These are phyloP conservation scores for Sclerotinia trifoliorum DNA, from an alignment of 2,329 filamentous ascomycete species.

Conservation along the genomic window DNA sequence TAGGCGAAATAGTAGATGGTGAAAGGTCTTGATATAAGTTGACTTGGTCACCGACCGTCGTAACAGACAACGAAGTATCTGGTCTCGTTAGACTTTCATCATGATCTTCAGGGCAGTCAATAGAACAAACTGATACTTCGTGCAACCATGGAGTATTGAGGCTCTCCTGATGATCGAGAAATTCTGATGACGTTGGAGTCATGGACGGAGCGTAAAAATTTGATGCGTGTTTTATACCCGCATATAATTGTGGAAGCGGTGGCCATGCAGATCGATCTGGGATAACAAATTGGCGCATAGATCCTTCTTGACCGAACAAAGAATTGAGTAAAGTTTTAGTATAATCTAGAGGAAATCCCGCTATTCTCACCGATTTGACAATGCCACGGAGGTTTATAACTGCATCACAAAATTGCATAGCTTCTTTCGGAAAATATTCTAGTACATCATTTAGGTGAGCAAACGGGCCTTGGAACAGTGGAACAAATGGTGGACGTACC, in stretches of 20 bases:
- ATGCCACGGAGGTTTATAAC: constrained; percentile 26
- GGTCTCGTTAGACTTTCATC: not conserved
- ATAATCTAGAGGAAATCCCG: constrained; percentile 29
- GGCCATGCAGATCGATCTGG: constrained; percentile 26
- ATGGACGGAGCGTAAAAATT: not conserved
- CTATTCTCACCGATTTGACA: constrained; percentile 26
- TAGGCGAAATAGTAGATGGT: not conserved
- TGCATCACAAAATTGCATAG: constrained; percentile 25
- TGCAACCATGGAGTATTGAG: not conserved
- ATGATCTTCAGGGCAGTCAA: not conserved
- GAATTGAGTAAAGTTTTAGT: constrained; percentile 24
- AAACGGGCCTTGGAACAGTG: constrained; percentile 10
- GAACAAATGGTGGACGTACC: not conserved
- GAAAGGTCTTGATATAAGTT: constrained; percentile 15
- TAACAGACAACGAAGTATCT: constrained; percentile 12
- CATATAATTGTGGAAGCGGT: not conserved
- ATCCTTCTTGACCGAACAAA: constrained; percentile 25
- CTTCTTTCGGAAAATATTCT: constrained; percentile 28
- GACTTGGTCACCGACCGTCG: not conserved
- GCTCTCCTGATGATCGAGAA: not conserved
- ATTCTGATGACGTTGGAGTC: not conserved
- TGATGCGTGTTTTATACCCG: not conserved
- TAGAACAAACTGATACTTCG: constrained; percentile 13
- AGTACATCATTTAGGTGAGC: not conserved
- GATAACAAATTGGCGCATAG: not conserved